phyloP scores from a whole-genome alignment of 345 rosid species.

The Populus ilicifolia region DNA sequence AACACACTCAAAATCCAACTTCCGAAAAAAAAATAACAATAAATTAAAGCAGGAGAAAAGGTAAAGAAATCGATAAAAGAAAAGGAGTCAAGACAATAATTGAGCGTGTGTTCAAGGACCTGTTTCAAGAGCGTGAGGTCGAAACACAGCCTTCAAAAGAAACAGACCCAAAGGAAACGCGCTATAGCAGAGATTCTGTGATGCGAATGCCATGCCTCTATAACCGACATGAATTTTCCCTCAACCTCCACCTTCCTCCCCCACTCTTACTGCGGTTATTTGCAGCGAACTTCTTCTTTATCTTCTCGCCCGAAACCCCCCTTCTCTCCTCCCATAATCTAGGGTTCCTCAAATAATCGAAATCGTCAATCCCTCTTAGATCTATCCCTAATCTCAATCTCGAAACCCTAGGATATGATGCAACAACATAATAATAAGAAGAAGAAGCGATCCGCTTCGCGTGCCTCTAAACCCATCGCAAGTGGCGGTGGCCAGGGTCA shows the following conservation, averaged over 20 bases:
- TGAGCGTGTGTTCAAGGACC: neutral
- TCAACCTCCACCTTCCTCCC: neutral
- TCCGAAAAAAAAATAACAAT: too few relatives aligned
- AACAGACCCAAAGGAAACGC: neutral
- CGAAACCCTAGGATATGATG: constrained; percentile 29
- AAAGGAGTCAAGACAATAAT: neutral
- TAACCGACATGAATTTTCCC: neutral
- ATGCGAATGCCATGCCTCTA: too few relatives aligned
- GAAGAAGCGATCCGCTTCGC: constrained; percentile 33
- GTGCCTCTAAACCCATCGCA: constrained; percentile 10
- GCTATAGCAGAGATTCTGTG: neutral
- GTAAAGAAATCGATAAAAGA: neutral
- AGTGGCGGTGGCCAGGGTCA: constrained; percentile 10
- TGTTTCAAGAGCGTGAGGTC: constrained; percentile 1
- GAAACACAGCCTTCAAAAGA: neutral
- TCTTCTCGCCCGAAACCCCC: too few relatives aligned
- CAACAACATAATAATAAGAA: constrained; percentile 44
- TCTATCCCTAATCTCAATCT: neutral
- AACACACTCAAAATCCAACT: too few relatives aligned
- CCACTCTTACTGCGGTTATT: neutral
- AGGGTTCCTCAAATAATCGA: constrained; percentile 4
- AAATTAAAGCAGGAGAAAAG: neutral
- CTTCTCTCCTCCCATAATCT: constrained; percentile 1
- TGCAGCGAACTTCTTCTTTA: neutral
- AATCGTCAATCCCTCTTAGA: neutral